Evolutionary conservation across 2,329 filamentous ascomycete species (phyloP).

Genomic region (Claviceps maximensis): DNA sequence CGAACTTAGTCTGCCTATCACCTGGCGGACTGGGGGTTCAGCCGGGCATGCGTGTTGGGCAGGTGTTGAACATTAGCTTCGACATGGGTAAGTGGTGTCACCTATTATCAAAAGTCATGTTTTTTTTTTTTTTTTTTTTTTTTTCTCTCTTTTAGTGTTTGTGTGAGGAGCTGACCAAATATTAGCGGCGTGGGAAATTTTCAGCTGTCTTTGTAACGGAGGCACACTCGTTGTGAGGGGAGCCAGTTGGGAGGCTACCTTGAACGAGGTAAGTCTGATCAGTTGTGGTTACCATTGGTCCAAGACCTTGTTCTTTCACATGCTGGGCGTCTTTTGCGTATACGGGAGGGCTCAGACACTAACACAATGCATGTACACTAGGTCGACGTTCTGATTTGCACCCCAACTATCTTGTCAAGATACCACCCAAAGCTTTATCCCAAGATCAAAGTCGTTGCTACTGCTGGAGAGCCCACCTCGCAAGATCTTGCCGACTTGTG

Average conservation of each 20-base stretch:
- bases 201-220: constrained; percentile 42
- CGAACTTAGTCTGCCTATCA: constrained; percentile 36
- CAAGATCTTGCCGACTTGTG: constrained; percentile 41
- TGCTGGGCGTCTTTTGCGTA: too few species aligned
- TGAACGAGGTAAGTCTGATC: constrained; percentile 27
- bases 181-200: constrained; percentile 46
- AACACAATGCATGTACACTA: neutral
- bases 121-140: neutral
- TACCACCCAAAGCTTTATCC: constrained; percentile 33
- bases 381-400: constrained; percentile 41
- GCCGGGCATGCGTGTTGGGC: constrained; percentile 37
- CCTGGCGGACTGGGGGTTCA: constrained; percentile 38
- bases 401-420: constrained; percentile 39
- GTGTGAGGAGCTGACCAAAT: constrained; percentile 5
- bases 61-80: constrained; percentile 44
- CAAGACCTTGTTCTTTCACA: neutral
- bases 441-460: constrained; percentile 38
- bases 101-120: neutral
- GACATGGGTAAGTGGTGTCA: constrained; percentile 40
- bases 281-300: neutral
- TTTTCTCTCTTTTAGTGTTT: neutral
- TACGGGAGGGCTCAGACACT: neutral
- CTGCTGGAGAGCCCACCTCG: constrained; percentile 40
- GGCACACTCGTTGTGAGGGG: constrained; percentile 41
- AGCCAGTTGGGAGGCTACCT: constrained; percentile 32